phyloP scores from a whole-genome alignment of 31 red algal species.

The Endocladia muricata region DNA sequence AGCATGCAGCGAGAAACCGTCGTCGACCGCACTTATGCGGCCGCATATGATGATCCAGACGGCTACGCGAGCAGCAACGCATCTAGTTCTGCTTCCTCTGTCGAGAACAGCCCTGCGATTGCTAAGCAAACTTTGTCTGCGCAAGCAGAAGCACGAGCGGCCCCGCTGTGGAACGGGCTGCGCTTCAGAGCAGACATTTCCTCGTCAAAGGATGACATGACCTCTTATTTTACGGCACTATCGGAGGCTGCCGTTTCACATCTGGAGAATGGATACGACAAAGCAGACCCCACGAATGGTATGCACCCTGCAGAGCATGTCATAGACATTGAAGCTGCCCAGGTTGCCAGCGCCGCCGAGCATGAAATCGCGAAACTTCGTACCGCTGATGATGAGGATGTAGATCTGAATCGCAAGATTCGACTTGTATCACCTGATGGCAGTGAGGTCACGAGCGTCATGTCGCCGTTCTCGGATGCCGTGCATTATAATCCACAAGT shows the following conservation, averaged over 20 bases:
- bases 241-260: conserved; percentile 1
- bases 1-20: conserved; percentile 8
- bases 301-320: background rate
- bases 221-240: conserved; percentile 16
- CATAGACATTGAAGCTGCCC: background rate
- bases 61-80: conserved; percentile 24
- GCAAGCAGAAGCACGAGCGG: background rate
- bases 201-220: background rate
- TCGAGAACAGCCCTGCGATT: conserved; percentile 13
- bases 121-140: background rate
- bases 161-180: background rate
- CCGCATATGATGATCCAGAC: background rate
- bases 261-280: background rate
- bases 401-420: conserved; percentile 39
- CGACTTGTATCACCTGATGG: conserved; percentile 36
- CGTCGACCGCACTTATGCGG: background rate
- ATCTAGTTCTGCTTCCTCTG: conserved; percentile 24
- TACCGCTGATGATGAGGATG: background rate
- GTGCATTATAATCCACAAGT: conserved; percentile 44
- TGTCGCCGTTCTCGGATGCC: conserved; percentile 52
- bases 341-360: background rate
- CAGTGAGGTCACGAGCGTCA: conserved; percentile 17
- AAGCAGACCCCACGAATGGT: background rate
- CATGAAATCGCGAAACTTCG: background rate
- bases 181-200: background rate